These are phyloP conservation scores for Globisporangium orthogonon DNA, from an alignment of 352 stramenopile genomes.

Conservation along the genomic window DNA sequence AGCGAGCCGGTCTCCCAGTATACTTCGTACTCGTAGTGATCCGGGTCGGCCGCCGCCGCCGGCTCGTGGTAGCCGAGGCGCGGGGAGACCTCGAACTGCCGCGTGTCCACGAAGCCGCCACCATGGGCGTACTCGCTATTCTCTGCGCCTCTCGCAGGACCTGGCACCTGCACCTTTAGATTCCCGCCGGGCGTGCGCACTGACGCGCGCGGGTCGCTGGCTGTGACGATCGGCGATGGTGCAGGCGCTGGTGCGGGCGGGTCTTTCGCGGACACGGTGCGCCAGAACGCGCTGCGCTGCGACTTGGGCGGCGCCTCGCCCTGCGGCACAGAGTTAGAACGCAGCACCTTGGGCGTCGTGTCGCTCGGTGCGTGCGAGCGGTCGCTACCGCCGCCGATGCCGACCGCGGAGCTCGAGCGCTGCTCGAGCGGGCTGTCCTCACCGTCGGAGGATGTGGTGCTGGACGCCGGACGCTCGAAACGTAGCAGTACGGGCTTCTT, in stretches of 20 bases:
- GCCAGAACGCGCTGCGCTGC: slow-evolving; percentile 56
- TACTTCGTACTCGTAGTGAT: slow-evolving; percentile 59
- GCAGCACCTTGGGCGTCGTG: slow-evolving; percentile 28
- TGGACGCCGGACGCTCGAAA: slow-evolving; percentile 56
- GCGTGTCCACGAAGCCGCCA: slow-evolving; percentile 12
- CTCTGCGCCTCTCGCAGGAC: not conserved
- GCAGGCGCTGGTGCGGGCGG: slow-evolving; percentile 4
- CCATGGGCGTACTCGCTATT: not conserved
- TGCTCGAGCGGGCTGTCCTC: slow-evolving; percentile 39
- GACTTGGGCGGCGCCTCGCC: slow-evolving; percentile 32
- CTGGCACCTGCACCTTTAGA: not conserved
- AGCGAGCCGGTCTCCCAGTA: slow-evolving; percentile 76
- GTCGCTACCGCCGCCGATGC: slow-evolving; percentile 10
- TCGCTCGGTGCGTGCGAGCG: slow-evolving; percentile 20
- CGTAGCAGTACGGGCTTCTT: slow-evolving; percentile 85
- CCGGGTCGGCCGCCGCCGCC: slow-evolving; percentile 11
- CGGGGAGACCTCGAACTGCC: slow-evolving; percentile 31
- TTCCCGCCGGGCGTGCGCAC: not conserved
- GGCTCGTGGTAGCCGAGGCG: slow-evolving; percentile 7
- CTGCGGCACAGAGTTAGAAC: slow-evolving; percentile 52
- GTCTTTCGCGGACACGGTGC: slow-evolving; percentile 34
- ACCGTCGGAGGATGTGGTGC: slow-evolving; percentile 43
- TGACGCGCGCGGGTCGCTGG: not conserved
- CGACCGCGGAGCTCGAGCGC: slow-evolving; percentile 31
- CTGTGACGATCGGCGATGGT: not conserved